Conservation (phyloP, 257 asterid species). For the Solanum microdontum region DNA sequence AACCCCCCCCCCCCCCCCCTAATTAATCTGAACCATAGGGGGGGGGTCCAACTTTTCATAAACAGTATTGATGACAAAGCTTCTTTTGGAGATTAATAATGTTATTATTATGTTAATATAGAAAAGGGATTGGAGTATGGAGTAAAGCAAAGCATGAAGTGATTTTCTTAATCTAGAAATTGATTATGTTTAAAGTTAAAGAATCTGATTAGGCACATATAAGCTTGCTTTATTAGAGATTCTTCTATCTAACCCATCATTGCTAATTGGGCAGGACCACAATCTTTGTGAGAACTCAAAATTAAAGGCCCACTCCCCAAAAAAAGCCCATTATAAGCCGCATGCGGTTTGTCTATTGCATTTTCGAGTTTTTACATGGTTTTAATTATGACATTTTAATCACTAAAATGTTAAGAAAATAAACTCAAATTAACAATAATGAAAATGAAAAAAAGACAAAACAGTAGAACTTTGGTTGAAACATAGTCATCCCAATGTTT, state of each 20-base stretch:
- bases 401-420: not conserved
- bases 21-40: not conserved
- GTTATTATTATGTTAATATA: not conserved
- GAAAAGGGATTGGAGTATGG: slow-evolving; percentile 6
- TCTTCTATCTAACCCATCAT: slow-evolving; percentile 23
- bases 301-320: slow-evolving; percentile 1
- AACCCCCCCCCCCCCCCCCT: not conserved
- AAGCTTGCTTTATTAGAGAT: slow-evolving; percentile 7
- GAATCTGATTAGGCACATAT: slow-evolving; percentile 6
- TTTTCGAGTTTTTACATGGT: not conserved
- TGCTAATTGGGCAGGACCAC: slow-evolving; percentile 25
- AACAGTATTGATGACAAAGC: slow-evolving; percentile 12
- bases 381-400: not conserved
- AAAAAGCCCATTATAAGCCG: slow-evolving; percentile 13
- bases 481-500: not conserved
- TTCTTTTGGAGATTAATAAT: slow-evolving; percentile 11
- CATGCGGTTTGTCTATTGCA: slow-evolving; percentile 20
- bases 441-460: not conserved
- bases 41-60: slow-evolving; percentile 11
- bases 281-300: not conserved
- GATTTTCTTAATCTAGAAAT: not conserved
- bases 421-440: not conserved
- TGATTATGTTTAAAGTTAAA: not conserved
- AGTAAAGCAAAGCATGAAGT: slow-evolving; percentile 7
- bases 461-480: not conserved